phyloP scores from a whole-genome alignment of 2,329 filamentous ascomycete genomes.

The Colletotrichum coccodes region DNA sequence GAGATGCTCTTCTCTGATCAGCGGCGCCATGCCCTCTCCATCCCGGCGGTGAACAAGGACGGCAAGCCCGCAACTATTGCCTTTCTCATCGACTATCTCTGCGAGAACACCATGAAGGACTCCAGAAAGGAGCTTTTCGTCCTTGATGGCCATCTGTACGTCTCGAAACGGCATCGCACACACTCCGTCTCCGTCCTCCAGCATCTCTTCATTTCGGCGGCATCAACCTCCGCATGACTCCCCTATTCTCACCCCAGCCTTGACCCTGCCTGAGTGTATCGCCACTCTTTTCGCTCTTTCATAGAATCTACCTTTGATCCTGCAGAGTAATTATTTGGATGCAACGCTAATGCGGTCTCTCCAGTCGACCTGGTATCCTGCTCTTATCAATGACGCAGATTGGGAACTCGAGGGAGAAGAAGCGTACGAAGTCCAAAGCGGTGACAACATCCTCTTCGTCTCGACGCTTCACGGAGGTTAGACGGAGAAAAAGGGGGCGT shows the following conservation, averaged over 20 bases:
- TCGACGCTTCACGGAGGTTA: constrained; percentile 95
- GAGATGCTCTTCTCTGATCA: constrained; percentile 93
- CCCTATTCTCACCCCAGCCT: constrained; percentile 31
- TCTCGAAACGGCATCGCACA: constrained; percentile 39
- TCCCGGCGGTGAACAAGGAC: constrained; percentile 72
- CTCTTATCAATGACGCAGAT: constrained; percentile 96
- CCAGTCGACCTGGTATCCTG: constrained; percentile 89
- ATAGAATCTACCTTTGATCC: background rate
- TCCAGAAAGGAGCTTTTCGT: constrained; percentile 89
- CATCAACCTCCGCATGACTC: constrained; percentile 21
- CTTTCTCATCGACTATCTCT: constrained; percentile 82
- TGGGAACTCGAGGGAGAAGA: constrained; percentile 99
- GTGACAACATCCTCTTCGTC: constrained; percentile 94
- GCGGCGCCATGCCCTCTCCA: constrained; percentile 74
- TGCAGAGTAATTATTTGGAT: constrained; percentile 7
- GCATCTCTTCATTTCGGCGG: constrained; percentile 11
- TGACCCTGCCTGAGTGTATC: constrained; percentile 6
- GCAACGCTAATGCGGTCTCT: constrained; percentile 30
- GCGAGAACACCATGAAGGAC: constrained; percentile 86
- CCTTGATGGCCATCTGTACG: constrained; percentile 87
- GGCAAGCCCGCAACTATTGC: constrained; percentile 75
- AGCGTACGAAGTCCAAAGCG: constrained; percentile 81
- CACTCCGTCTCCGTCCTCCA: constrained; percentile 24
- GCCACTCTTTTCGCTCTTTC: constrained; percentile 5
- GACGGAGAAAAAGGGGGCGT: constrained; percentile 24